Conservation (phyloP, 257 asterid genomes). For the Solanum chmielewskii region DNA sequence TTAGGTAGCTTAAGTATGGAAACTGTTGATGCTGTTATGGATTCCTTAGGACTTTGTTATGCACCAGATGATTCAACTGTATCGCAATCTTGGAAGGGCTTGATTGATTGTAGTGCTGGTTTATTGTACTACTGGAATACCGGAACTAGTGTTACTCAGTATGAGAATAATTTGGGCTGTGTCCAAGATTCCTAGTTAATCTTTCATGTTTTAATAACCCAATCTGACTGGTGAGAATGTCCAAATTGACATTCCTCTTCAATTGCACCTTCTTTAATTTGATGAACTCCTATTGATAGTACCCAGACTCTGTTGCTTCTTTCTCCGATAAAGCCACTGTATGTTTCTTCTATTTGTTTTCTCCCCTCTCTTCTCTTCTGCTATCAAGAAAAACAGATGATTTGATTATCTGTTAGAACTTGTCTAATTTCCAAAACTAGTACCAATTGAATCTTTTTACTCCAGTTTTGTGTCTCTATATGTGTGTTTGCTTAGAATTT, state of each 20-base stretch:
- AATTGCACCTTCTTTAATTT: background rate
- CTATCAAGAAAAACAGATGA: background rate
- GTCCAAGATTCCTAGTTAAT: background rate
- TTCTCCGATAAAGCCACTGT: background rate
- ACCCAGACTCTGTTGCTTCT: background rate
- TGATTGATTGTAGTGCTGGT: constrained; percentile 72
- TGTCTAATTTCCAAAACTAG: background rate
- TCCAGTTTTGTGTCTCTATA: background rate
- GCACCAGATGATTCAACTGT: constrained; percentile 84
- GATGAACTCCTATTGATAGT: background rate
- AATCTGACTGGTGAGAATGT: background rate
- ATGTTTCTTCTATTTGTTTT: background rate
- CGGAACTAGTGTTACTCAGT: constrained; percentile 76
- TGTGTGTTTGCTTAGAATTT: background rate
- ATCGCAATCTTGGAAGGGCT: constrained; percentile 88
- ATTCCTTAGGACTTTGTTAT: constrained; percentile 58
- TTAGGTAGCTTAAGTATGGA: constrained; percentile 29
- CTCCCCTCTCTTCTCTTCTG: background rate
- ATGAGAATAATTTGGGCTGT: constrained; percentile 22
- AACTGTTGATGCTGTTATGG: constrained; percentile 50
- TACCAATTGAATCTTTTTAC: background rate
- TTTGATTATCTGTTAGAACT: background rate
- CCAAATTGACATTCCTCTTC: background rate
- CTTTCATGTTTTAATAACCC: background rate
- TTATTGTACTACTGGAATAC: constrained; percentile 76